Base-by-base conservation (phyloP, 805 yeast genomes). In the Saccharomycopsis capsularis region DNA sequence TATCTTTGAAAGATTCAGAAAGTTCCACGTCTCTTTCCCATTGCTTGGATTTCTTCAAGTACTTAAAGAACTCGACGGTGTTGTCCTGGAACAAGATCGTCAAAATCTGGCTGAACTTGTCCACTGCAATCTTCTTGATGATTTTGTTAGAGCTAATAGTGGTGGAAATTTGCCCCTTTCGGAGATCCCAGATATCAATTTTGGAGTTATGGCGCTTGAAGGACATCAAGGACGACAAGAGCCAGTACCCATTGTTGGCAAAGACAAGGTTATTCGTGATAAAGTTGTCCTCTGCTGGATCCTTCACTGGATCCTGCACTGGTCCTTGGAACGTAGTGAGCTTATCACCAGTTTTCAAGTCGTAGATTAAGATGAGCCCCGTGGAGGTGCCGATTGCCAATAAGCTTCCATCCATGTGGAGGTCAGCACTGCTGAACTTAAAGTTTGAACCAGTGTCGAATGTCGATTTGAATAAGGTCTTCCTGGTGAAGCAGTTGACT, bases 211-310 rank as follows among this genome's bases (percentile, higher is more conserved):
- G 36, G 6, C 23, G 18, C 18, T 25, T 19, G 5, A 32, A 23
- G 19, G 59, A 54, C 2, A 59, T 46, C 5, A 63, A 56, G 7
- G 61, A 57, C 2, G 64, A 73, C 40, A 74, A 59, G 18, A 83
- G 59, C 75, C 82, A 79, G 60, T 78, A 81, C 1, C 91, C 91
- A 58, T 83, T 83, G 25, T 68, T 65, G 2, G 82, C 83, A 63
- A 80, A 81, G 38, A 60, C 57, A 11, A 81, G 48, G n/a, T 64
- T 60, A n/a, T 57, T 59, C 3, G 51, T 36, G 30, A 6, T 13
- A 3, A 51, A 30, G 22, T 7, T 13, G 27, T 42, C 1, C 6
- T 36, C 39, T 21, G 32, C 43, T 6, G 44, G 32, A 9, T 36
- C 37, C 18, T 30, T 39, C 3, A 41, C 32, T 4, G 32, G 36